A percentile compares a stretch with the other conserved stretches of the same genome.
Evolutionary conservation across 495 filamentous ascomycete species (phyloP).

Genomic region (Neurospora pannonica): DNA sequence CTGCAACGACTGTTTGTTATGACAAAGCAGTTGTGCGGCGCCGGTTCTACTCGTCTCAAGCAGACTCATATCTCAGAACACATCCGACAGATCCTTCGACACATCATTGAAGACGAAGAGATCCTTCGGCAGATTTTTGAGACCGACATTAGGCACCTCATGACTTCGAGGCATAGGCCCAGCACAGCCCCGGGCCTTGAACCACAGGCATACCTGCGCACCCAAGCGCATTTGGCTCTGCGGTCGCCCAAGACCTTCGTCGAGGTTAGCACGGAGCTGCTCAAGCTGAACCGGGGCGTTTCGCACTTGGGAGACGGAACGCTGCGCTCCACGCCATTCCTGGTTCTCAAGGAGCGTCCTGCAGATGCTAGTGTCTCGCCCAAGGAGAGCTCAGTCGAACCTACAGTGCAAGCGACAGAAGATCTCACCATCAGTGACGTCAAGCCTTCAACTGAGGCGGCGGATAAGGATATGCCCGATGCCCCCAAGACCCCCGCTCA

Average conservation of each 20-base stretch:
- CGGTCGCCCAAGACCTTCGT: constrained; percentile 83
- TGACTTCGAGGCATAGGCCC: constrained; percentile 20
- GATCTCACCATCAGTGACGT: constrained; percentile 42
- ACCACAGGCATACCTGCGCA: constrained; percentile 59
- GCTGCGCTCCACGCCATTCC: constrained; percentile 28
- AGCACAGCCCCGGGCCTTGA: background rate
- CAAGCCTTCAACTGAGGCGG: constrained; percentile 42
- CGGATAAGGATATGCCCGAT: constrained; percentile 45
- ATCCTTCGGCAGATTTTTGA: constrained; percentile 88
- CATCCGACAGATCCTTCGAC: constrained; percentile 81
- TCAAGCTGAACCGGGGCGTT: constrained; percentile 60
- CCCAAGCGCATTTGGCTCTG: constrained; percentile 72
- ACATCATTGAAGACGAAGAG: constrained; percentile 89
- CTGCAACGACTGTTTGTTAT: constrained; percentile 87
- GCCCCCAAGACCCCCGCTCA: constrained; percentile 46
- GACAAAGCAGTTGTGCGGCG: constrained; percentile 79
- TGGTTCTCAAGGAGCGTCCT: constrained; percentile 20
- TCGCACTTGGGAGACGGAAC: constrained; percentile 35
- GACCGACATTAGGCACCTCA: constrained; percentile 71
- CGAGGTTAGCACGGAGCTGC: constrained; percentile 77
- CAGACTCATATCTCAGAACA: constrained; percentile 44
- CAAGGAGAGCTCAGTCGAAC: constrained; percentile 31
- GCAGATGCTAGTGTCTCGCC: constrained; percentile 22
- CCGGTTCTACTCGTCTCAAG: constrained; percentile 64
- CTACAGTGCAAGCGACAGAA: constrained; percentile 46